phyloP scores from a whole-genome alignment of 2,329 filamentous ascomycete genomes.

The Talaromyces islandicus region DNA sequence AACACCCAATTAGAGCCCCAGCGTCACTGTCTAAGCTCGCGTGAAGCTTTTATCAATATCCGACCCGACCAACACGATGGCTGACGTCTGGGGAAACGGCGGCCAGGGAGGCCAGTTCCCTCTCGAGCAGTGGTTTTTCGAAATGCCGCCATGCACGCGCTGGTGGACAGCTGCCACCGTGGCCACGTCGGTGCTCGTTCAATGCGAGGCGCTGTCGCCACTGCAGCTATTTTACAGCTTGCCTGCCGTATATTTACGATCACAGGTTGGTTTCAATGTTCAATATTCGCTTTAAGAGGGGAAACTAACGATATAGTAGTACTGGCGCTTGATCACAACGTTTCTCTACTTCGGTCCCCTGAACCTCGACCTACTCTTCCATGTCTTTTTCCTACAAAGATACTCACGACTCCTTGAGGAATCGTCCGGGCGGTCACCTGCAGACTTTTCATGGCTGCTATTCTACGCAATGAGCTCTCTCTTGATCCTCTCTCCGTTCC shows the following conservation, averaged over 20 bases:
- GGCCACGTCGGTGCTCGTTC: constrained; percentile 78
- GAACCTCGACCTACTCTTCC: constrained; percentile 89
- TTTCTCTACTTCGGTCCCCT: constrained; percentile 97
- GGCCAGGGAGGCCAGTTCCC: constrained; percentile 59
- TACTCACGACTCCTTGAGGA: constrained; percentile 95
- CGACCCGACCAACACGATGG: constrained; percentile 23
- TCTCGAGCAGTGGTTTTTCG: constrained; percentile 96
- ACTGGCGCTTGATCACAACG: constrained; percentile 92
- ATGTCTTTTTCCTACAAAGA: constrained; percentile 96
- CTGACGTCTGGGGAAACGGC: constrained; percentile 39
- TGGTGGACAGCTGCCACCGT: constrained; percentile 97
- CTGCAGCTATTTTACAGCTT: constrained; percentile 98
- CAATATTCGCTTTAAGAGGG: neutral
- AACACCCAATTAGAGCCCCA: neutral
- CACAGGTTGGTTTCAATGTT: constrained; percentile 62
- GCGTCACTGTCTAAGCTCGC: neutral
- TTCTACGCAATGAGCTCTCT: constrained; percentile 77
- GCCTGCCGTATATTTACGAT: constrained; percentile 81
- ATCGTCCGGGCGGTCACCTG: constrained; percentile 82
- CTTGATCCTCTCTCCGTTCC: constrained; percentile 73
- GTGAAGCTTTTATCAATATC: neutral
- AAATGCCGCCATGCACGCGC: constrained; percentile 92
- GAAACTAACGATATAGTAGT: constrained; percentile 50
- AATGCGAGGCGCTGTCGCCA: constrained; percentile 85
- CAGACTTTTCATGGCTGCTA: constrained; percentile 91